Evolutionary conservation across 345 rosid species (phyloP).

Genomic region (Clausena lansium): DNA sequence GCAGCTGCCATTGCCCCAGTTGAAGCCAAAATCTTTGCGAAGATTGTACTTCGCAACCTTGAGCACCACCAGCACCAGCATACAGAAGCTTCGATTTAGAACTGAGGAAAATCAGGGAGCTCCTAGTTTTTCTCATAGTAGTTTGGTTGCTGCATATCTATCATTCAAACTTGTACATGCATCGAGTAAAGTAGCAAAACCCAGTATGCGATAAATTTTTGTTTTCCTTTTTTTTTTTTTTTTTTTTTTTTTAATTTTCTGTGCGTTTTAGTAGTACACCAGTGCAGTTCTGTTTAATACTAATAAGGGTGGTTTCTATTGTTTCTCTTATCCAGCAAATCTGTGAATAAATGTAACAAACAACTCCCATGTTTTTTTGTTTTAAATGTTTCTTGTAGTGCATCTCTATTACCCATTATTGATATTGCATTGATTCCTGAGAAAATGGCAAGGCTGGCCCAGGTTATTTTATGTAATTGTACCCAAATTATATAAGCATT

Average conservation of each 20-base stretch:
- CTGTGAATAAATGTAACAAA: background rate
- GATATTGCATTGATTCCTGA: background rate
- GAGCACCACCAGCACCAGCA: slow-evolving; percentile 28
- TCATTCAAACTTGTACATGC: background rate
- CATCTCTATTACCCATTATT: background rate
- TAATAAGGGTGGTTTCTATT: background rate
- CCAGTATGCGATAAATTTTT: background rate
- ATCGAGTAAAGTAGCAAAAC: background rate
- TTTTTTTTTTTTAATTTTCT: background rate
- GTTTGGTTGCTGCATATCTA: background rate
- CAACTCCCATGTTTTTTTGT: too few relatives aligned
- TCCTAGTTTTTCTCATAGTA: background rate
- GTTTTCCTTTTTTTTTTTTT: fast-evolving
- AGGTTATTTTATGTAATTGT: background rate
- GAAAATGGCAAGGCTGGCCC: background rate
- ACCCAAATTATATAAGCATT: background rate
- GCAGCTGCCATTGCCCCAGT: slow-evolving; percentile 31
- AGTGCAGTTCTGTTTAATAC: background rate
- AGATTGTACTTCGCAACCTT: slow-evolving; percentile 35
- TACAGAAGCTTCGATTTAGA: slow-evolving; percentile 6
- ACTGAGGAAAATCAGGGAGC: background rate
- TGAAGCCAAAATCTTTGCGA: slow-evolving; percentile 39
- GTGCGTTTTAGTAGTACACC: background rate
- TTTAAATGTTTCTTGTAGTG: background rate
- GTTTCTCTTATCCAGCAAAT: background rate